Evolutionary conservation across 768 basidiomycete species (phyloP).

Genomic region (Tulasnella sp.): DNA sequence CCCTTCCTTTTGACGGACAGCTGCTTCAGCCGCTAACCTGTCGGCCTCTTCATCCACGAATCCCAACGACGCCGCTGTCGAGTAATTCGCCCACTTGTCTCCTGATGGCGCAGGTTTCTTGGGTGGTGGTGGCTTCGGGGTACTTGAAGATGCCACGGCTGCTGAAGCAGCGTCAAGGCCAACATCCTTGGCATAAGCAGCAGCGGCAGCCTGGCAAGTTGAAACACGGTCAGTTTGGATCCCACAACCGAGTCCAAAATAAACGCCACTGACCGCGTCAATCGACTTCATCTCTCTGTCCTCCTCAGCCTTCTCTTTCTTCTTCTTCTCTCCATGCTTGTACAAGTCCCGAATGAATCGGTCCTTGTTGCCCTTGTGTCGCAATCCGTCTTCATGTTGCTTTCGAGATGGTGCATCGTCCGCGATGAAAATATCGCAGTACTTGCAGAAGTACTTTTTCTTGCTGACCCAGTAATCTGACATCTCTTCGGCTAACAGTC

Average conservation of each 20-base stretch:
- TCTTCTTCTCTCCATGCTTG: constrained; percentile 83
- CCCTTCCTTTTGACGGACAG: constrained; percentile 55
- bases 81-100: constrained; percentile 63
- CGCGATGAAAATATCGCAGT: constrained; percentile 93
- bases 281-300: constrained; percentile 78
- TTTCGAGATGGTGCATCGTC: constrained; percentile 89
- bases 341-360: constrained; percentile 87
- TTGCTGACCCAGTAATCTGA: constrained; percentile 90
- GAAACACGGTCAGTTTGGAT: constrained; percentile 3
- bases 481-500: constrained; percentile 40
- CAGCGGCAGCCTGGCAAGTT: constrained; percentile 56
- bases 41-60: constrained; percentile 70
- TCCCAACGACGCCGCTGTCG: constrained; percentile 78
- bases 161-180: constrained; percentile 54
- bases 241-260: constrained; percentile 21
- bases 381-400: constrained; percentile 87
- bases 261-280: constrained; percentile 50
- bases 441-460: constrained; percentile 92
- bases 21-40: constrained; percentile 49
- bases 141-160: constrained; percentile 32
- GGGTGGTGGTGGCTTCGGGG: constrained; percentile 29
- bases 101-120: constrained; percentile 40
- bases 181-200: constrained; percentile 71
- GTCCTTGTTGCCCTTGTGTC: constrained; percentile 92
- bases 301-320: constrained; percentile 79